Evolutionary conservation across 2,329 filamentous ascomycete species (phyloP).

Genomic region (Rasamsonia emersonii): DNA sequence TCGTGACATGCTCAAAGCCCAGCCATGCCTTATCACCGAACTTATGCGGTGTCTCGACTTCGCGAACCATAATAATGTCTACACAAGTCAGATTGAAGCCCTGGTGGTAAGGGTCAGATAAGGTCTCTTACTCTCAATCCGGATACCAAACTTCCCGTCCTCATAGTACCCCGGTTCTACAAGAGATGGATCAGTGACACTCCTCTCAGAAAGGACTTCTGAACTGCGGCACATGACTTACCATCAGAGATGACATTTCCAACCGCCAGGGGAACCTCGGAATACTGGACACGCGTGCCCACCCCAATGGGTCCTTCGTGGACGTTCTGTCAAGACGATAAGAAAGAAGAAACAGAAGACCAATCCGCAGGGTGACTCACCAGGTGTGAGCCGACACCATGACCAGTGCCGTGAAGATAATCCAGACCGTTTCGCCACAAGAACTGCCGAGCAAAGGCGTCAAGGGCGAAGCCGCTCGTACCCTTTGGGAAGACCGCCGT

Average conservation of each 20-base stretch:
- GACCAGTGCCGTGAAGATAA: slow-evolving; percentile 92
- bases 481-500: slow-evolving; percentile 85
- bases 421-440: slow-evolving; percentile 91
- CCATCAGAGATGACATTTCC: slow-evolving; percentile 89
- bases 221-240: slow-evolving; percentile 15
- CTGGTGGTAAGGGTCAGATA: not conserved
- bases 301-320: slow-evolving; percentile 97
- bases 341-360: too few species aligned
- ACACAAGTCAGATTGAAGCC: slow-evolving; percentile 9
- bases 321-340: slow-evolving; percentile 53
- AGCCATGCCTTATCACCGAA: slow-evolving; percentile 93
- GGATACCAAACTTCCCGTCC: slow-evolving; percentile 86
- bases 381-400: slow-evolving; percentile 88
- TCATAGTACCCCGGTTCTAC: slow-evolving; percentile 94
- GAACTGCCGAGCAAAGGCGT: slow-evolving; percentile 79
- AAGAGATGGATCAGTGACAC: too few species aligned
- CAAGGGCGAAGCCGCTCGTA: slow-evolving; percentile 85
- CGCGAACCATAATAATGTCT: slow-evolving; percentile 80
- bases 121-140: slow-evolving; percentile 64
- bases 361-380: too few species aligned
- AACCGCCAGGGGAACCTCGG: slow-evolving; percentile 78
- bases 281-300: slow-evolving; percentile 81
- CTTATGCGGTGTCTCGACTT: slow-evolving; percentile 74
- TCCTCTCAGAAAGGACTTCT: slow-evolving; percentile 1
- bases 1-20: slow-evolving; percentile 93